Conservation (phyloP, 2,329 filamentous ascomycete genomes). For the Aspergillus sp. region DNA sequence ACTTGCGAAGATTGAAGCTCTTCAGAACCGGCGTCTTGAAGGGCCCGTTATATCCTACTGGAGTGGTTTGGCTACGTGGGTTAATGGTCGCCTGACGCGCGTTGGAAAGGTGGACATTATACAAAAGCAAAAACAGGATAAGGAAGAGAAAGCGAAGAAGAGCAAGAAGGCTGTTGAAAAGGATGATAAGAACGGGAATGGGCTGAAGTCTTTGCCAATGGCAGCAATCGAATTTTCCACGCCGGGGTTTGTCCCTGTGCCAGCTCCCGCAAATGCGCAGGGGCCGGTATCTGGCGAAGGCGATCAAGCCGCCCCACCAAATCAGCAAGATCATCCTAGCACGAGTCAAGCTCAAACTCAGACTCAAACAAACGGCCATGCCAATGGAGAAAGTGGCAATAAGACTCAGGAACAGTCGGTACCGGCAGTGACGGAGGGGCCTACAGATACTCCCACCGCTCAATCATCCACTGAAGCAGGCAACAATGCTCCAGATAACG, state of each 20-base stretch:
- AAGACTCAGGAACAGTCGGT: not conserved
- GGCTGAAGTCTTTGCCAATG: constrained; percentile 7
- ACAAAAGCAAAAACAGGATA: constrained; percentile 23
- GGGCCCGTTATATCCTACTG: constrained; percentile 88
- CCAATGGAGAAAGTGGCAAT: not conserved
- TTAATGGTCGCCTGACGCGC: constrained; percentile 65
- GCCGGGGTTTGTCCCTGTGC: constrained; percentile 5
- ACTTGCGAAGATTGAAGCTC: constrained; percentile 72
- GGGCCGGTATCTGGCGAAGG: constrained; percentile 6
- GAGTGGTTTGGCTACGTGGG: constrained; percentile 83
- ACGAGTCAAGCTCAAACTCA: not conserved
- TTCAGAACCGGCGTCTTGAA: constrained; percentile 78
- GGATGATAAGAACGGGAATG: constrained; percentile 19
- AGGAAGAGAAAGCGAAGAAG: constrained; percentile 44
- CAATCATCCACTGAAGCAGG: constrained; percentile 2
- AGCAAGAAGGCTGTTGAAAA: constrained; percentile 26
- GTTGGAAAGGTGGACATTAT: constrained; percentile 57
- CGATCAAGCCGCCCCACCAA: constrained; percentile 1
- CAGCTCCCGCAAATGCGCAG: constrained; percentile 4
- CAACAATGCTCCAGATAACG: constrained; percentile 1
- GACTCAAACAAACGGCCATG: not conserved
- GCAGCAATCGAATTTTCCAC: constrained; percentile 2
- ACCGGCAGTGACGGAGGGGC: not conserved
- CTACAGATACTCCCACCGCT: not conserved
- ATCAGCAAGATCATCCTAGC: not conserved